These are phyloP conservation scores for Solanum dulcamara DNA, from an alignment of 257 asterid genomes.

Conservation along the genomic window DNA sequence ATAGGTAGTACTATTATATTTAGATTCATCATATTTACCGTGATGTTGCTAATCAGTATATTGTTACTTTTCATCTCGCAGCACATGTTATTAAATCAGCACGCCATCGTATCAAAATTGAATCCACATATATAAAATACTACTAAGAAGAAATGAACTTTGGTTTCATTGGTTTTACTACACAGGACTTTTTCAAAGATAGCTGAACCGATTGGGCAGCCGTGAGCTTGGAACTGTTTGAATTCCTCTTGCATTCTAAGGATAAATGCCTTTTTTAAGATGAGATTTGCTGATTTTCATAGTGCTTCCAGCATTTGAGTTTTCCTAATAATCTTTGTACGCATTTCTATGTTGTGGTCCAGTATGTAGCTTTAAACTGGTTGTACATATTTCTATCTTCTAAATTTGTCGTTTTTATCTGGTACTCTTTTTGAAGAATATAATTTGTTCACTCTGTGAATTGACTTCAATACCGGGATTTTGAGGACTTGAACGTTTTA, in stretches of 20 bases:
- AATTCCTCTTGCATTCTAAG: background rate
- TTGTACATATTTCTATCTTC: background rate
- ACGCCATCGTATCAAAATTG: background rate
- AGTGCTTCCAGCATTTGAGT: background rate
- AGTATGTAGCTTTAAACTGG: background rate
- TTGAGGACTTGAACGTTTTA: background rate
- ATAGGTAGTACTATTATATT: background rate
- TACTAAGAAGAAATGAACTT: background rate
- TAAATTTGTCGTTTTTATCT: background rate
- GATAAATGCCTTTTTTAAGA: background rate
- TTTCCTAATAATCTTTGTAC: background rate
- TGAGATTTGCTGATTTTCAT: background rate
- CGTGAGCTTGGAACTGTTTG: background rate
- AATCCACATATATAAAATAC: background rate
- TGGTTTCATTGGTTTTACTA: background rate
- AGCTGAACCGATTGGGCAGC: background rate
- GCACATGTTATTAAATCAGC: background rate
- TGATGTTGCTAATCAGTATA: background rate
- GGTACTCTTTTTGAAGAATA: background rate
- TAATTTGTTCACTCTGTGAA: background rate
- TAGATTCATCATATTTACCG: background rate
- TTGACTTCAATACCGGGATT: background rate
- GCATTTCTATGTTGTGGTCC: background rate
- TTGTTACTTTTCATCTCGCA: background rate
- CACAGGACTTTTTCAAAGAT: background rate